phyloP scores from a whole-genome alignment of 768 basidiomycete species.

The Sporobolomyces roseus region DNA sequence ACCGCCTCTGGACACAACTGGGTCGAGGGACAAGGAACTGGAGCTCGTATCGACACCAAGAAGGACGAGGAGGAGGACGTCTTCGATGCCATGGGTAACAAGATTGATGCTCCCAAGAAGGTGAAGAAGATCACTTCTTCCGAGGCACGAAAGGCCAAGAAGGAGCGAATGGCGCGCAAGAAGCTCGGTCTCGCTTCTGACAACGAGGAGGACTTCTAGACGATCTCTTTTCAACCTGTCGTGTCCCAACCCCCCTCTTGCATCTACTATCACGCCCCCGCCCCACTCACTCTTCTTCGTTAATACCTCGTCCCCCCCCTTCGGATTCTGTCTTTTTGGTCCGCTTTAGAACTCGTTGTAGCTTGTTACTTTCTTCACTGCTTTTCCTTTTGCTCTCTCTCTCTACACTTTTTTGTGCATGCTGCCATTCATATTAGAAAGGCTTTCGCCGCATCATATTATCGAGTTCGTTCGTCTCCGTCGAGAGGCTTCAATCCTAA shows the following conservation, averaged over 20 bases:
- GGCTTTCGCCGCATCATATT: too few relatives aligned
- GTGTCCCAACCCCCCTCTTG: too few relatives aligned
- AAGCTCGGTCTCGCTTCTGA: conserved; percentile 35
- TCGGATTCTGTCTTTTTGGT: not conserved
- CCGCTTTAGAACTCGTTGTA: too few relatives aligned
- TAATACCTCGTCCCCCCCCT: not conserved
- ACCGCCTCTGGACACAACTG: conserved; percentile 98
- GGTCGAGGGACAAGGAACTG: conserved; percentile 97
- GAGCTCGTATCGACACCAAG: conserved; percentile 89
- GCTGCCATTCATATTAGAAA: too few relatives aligned
- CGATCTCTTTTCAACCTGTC: too few relatives aligned
- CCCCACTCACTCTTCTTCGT: not conserved
- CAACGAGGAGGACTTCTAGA: conserved; percentile 28
- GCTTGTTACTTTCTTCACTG: too few relatives aligned
- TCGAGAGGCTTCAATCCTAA: too few relatives aligned
- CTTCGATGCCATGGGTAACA: conserved; percentile 99
- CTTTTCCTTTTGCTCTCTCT: too few relatives aligned
- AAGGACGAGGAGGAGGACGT: conserved; percentile 82
- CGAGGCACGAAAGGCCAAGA: conserved; percentile 29
- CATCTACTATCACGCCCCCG: too few relatives aligned
- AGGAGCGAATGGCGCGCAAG: conserved; percentile 38
- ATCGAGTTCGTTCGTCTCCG: too few relatives aligned
- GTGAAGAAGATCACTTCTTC: conserved; percentile 29
- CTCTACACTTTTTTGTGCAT: too few relatives aligned
- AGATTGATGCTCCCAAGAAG: conserved; percentile 46